Evolutionary conservation across 2,329 filamentous ascomycete species (phyloP).

Genomic region (Fusarium sp.): DNA sequence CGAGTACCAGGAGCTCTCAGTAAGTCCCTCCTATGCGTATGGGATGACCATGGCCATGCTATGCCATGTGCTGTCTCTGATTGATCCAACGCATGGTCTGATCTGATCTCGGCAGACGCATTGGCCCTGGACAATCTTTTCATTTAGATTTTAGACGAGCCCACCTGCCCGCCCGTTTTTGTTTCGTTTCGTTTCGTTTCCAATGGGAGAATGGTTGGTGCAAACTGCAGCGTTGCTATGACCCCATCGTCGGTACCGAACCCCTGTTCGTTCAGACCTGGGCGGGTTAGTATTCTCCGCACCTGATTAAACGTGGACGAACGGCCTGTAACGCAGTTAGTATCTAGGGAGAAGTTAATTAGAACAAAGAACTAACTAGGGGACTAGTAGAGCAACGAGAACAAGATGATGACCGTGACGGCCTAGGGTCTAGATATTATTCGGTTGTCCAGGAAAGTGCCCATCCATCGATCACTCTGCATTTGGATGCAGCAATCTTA

Average conservation of each 20-base stretch:
- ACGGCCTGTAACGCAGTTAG: constrained; percentile 12
- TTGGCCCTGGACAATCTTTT: constrained; percentile 4
- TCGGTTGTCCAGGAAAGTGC: constrained; percentile 11
- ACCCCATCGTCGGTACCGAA: constrained; percentile 3
- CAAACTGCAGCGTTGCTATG: not conserved
- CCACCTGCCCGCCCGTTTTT: constrained; percentile 27
- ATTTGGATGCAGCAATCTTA: constrained; percentile 24
- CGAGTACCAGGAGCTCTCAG: not conserved
- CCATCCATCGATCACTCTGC: constrained; percentile 17
- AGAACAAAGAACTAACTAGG: not conserved
- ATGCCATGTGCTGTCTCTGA: constrained; percentile 15
- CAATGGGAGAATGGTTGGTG: not conserved
- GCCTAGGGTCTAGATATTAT: not conserved
- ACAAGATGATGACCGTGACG: not conserved
- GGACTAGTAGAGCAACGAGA: not conserved
- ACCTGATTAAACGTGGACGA: constrained; percentile 24
- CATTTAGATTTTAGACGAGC: constrained; percentile 9
- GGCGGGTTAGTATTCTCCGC: constrained; percentile 23
- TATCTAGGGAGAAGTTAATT: not conserved
- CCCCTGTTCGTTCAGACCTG: constrained; percentile 12
- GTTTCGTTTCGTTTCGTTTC: constrained; percentile 36
- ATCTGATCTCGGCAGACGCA: constrained; percentile 25
- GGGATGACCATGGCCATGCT: not conserved
- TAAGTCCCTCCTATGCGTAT: not conserved
- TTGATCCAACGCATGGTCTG: constrained; percentile 25